Conservation (phyloP, 495 filamentous ascomycete species). For the Sabuloglossum arenarium region DNA sequence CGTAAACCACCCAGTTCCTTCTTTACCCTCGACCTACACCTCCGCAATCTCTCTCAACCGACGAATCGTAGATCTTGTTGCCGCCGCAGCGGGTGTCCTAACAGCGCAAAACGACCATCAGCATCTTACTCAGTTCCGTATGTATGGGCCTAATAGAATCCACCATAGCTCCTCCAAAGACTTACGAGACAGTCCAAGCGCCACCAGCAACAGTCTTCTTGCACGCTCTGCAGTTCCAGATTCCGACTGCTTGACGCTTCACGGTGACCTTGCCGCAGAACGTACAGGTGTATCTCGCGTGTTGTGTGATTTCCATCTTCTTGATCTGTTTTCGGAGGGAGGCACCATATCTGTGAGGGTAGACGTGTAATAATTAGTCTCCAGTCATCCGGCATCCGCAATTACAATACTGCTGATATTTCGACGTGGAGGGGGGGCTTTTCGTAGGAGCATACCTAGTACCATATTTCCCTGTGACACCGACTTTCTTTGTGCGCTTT, state of each 20-base stretch:
- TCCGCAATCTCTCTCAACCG: slow-evolving; percentile 95
- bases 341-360: slow-evolving; percentile 65
- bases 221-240: slow-evolving; percentile 90
- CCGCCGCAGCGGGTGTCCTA: slow-evolving; percentile 88
- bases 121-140: background rate
- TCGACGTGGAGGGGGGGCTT: slow-evolving; percentile 16
- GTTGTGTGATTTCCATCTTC: slow-evolving; percentile 98
- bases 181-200: slow-evolving; percentile 92
- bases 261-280: slow-evolving; percentile 95
- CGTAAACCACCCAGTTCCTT: background rate
- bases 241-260: slow-evolving; percentile 79
- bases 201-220: slow-evolving; percentile 90
- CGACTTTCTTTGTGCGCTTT: slow-evolving; percentile 35
- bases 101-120: slow-evolving; percentile 3
- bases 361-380: slow-evolving; percentile 1
- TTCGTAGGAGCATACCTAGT: slow-evolving; percentile 29
- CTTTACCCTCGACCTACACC: slow-evolving; percentile 33
- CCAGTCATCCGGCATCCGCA: background rate
- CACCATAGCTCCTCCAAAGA: slow-evolving; percentile 14
- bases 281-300: slow-evolving; percentile 81
- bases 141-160: background rate
- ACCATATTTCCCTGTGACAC: slow-evolving; percentile 49
- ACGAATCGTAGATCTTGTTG: slow-evolving; percentile 91
- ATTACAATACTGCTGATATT: background rate
- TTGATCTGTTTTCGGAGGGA: slow-evolving; percentile 99